Evolutionary conservation across 2,329 filamentous ascomycete genomes (phyloP).

Genomic region (Leptographium procerum): DNA sequence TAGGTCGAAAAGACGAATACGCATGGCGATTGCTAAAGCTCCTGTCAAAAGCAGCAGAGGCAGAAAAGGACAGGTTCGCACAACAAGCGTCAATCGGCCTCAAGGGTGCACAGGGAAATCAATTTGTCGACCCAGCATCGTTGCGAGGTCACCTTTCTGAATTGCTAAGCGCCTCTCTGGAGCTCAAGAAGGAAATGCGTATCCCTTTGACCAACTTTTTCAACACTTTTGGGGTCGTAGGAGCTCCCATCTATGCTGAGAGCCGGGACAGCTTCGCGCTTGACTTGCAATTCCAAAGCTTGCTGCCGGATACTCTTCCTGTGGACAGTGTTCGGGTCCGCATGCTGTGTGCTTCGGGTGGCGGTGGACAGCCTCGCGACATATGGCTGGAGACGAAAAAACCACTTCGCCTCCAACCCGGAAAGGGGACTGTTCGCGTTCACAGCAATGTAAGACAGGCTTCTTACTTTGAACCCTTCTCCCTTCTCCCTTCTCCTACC

Average conservation of each 20-base stretch:
- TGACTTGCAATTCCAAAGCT: constrained; percentile 54
- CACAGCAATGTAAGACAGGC: constrained; percentile 31
- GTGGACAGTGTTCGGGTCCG: constrained; percentile 55
- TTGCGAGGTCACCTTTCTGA: constrained; percentile 38
- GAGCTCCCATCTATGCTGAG: constrained; percentile 56
- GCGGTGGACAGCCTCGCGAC: constrained; percentile 44
- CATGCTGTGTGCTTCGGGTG: constrained; percentile 43
- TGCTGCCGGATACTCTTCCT: constrained; percentile 59
- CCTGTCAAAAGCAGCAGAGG: constrained; percentile 52
- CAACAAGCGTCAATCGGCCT: constrained; percentile 24
- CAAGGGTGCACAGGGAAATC: constrained; percentile 11
- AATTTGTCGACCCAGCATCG: constrained; percentile 20
- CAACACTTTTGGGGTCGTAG: constrained; percentile 53
- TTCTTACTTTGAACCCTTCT: too few species aligned
- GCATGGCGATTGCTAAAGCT: constrained; percentile 65
- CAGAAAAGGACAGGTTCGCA: constrained; percentile 30
- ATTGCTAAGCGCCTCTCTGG: constrained; percentile 32
- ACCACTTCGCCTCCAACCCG: constrained; percentile 38
- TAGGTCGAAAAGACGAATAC: constrained; percentile 69
- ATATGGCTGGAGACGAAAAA: constrained; percentile 23
- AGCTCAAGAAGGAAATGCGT: constrained; percentile 45
- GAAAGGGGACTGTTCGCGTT: constrained; percentile 34
- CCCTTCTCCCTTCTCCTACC: constrained; percentile 11
- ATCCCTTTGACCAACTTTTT: constrained; percentile 67
- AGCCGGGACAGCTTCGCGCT: constrained; percentile 66